Evolutionary conservation across 2,329 filamentous ascomycete genomes (phyloP), one percentile per base, ranked within the genome.

Genomic region (Aureobasidium mangrovei): DNA sequence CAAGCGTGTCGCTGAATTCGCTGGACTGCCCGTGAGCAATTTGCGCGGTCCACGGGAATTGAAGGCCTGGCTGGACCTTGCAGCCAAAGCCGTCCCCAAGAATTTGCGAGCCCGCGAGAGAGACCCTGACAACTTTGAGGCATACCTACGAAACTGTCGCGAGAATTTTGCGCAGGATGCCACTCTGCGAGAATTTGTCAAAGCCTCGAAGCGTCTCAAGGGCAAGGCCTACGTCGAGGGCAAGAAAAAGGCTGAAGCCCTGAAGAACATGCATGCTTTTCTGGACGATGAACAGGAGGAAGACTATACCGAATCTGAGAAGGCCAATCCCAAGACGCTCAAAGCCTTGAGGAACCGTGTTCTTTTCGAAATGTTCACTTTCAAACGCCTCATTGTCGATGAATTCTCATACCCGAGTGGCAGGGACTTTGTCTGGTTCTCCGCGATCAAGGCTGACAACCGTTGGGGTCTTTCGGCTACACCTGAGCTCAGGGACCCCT

Each of bases 381-480:
- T 80, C 63, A 77, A 78, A 53, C 73, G 83, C 4, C 56, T 86
- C 0, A 74, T 86, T 2, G 70, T 85, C 1, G 83, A 86, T 57
- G 83, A 86, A 59, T 85, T 80, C 59, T 79, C 82, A 0, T 82
- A 84, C 58, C 64, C 73, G 47, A 67, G 71, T 48, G 66, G 72
- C 56, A 63, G 71, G 0, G 46, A 48, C 3, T 38, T 56, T 12
- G 9, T 49, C 3, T 4, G 29, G 32, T 38, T 42, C 32, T 36
- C 42, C 33, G 68, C 71, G 0, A 66, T 81, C 4, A 62, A 72
- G 28, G 74, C 78, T 8, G 69, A 73, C 40, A 79, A 77, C 39
- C 75, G 74, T 53, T 85, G 82, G 82, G 70, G 82, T 5, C 67
- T 86, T 2, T 85, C 82, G 0, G 83, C 79, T 3, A 86, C 83